Evolutionary conservation across 305 asterid species (phyloP).

Genomic region (Euphrasia arctica): DNA sequence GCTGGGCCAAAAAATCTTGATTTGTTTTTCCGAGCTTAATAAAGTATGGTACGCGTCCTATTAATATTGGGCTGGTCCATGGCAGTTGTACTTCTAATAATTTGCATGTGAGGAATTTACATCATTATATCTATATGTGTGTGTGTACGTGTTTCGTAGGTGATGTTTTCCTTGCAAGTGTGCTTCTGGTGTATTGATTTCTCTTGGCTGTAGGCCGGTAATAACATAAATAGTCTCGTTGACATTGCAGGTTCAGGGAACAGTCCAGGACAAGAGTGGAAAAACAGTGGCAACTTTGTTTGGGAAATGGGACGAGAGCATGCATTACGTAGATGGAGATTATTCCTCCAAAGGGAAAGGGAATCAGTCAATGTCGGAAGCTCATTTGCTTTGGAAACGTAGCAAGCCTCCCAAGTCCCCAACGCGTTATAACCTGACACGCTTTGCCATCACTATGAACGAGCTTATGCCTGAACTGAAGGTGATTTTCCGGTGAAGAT

Average conservation of each 20-base stretch:
- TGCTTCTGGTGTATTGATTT: slow-evolving; percentile 8
- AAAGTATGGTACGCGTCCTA: no score
- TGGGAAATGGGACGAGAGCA: slow-evolving; percentile 98
- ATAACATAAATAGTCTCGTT: slow-evolving; percentile 16
- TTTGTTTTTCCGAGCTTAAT: no score
- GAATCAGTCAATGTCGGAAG: slow-evolving; percentile 56
- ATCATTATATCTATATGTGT: background rate
- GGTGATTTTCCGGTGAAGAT: slow-evolving; percentile 37
- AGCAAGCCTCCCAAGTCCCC: slow-evolving; percentile 70
- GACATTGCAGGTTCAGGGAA: slow-evolving; percentile 75
- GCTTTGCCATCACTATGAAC: slow-evolving; percentile 86
- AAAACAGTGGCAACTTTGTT: slow-evolving; percentile 72
- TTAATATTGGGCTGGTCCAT: no score
- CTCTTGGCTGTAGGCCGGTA: background rate
- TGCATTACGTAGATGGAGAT: slow-evolving; percentile 76
- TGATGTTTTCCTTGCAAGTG: slow-evolving; percentile 8
- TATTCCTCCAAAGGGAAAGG: slow-evolving; percentile 53
- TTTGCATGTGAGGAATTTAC: background rate
- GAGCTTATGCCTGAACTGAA: slow-evolving; percentile 71
- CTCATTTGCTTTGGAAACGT: slow-evolving; percentile 76
- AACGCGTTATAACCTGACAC: slow-evolving; percentile 81
- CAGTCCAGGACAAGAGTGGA: slow-evolving; percentile 72
- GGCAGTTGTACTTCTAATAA: background rate
- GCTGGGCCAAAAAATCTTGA: no score
- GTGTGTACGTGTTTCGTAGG: background rate